Base-by-base conservation (phyloP, 805 yeast species). In the Kodamaea hsintzibuensis region DNA sequence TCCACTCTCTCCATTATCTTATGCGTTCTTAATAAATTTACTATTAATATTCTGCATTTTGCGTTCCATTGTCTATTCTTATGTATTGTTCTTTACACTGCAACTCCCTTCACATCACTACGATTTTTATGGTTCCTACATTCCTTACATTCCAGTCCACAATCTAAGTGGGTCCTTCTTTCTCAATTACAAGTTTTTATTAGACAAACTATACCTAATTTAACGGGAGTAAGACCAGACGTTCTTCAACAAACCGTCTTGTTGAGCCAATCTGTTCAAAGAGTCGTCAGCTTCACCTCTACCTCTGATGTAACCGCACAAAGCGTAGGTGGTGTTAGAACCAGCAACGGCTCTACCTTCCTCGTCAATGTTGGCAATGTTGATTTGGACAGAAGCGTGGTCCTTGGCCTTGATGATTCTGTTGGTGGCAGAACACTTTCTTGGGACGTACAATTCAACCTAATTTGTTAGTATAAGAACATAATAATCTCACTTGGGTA, bases 401-500 rank as follows among this genome's bases (percentile, higher is more conserved):
- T 95, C 99, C 86, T 95, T 92, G 74, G 99, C 92, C 86, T 91
- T 91, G 88, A 95, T 92, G 84, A 95, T 91, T 86, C 98, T 91
- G 97, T 91, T 92, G 82, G 99, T 91, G 77, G 99, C 99, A 82
- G 99, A 95, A 87, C 99, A 95, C 86, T 95, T 95, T 88, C 99
- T 91, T 85, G 99, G 99, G 82, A 93, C 96, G 96, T 95, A 95
- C 82, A 95, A 91, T 88, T 95, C 99, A 82, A 95, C 98, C 98
- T 90, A 69, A 25, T 19, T 25, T 30, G 54, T 51, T 51, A 51
- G 54, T 51, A 51, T 19, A 18, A 25, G 13, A 18, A 16, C 22
- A 42, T 42, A n/a, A n/a, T n/a, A n/a, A n/a, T n/a, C n/a, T n/a
- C n/a, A n/a, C n/a, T n/a, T n/a, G n/a, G n/a, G n/a, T n/a, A n/a